These are phyloP conservation scores for Suillus ampliporus DNA, from an alignment of 768 basidiomycete species.

Conservation along the genomic window DNA sequence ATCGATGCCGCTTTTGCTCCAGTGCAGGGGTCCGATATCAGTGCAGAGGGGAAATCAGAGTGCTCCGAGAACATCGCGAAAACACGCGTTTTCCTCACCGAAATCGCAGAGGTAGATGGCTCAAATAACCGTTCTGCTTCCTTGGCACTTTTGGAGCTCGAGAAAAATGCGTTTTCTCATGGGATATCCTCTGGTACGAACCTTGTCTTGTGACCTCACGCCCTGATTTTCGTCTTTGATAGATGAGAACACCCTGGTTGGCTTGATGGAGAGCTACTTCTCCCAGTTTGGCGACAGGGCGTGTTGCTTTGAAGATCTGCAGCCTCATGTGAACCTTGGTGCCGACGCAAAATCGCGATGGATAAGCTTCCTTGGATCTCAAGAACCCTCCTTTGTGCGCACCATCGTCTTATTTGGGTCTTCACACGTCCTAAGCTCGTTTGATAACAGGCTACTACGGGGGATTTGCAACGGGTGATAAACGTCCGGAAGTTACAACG, in stretches of 20 bases:
- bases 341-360: constrained; percentile 54
- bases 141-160: constrained; percentile 79
- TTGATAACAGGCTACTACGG: constrained; percentile 48
- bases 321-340: constrained; percentile 62
- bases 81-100: constrained; percentile 56
- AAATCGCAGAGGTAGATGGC: constrained; percentile 69
- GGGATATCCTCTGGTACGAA: constrained; percentile 55
- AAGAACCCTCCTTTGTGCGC: constrained; percentile 55
- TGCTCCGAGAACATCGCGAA: constrained; percentile 46
- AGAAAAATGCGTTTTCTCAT: constrained; percentile 58
- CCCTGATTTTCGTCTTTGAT: constrained; percentile 9
- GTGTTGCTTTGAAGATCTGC: constrained; percentile 88
- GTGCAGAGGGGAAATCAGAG: constrained; percentile 44
- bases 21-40: constrained; percentile 33
- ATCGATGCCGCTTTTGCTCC: constrained; percentile 68
- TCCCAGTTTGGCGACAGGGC: constrained; percentile 76
- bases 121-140: constrained; percentile 73
- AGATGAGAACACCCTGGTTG: constrained; percentile 53
- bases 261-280: constrained; percentile 71
- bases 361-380: constrained; percentile 56
- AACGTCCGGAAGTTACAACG: constrained; percentile 81
- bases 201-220: background rate
- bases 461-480: constrained; percentile 68
- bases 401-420: constrained; percentile 20
- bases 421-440: background rate